phyloP scores from a whole-genome alignment of 108 stramenopile genomes.

The Pseudonitzschia delicatissima region DNA sequence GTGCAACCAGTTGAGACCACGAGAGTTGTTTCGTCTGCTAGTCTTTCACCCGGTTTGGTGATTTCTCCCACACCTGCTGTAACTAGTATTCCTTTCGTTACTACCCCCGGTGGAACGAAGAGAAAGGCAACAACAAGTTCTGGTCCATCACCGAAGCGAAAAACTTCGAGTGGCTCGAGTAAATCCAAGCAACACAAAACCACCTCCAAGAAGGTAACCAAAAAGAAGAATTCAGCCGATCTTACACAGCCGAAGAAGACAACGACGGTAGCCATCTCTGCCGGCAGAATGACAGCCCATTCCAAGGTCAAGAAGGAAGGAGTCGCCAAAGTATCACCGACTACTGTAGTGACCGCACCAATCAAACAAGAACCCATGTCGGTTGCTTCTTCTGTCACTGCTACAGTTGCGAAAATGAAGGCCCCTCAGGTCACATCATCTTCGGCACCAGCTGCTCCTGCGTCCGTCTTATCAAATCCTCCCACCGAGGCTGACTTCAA shows the following conservation, averaged over 20 bases:
- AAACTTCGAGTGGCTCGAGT: not conserved
- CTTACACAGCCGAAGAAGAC: not conserved
- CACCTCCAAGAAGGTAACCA: slow-evolving; percentile 1
- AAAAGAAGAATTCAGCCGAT: not conserved
- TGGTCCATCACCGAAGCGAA: not conserved
- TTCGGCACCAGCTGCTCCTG: slow-evolving; percentile 8
- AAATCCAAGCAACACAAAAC: not conserved
- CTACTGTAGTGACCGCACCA: not conserved
- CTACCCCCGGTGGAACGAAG: slow-evolving; percentile 20
- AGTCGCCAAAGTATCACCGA: not conserved
- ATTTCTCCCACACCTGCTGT: slow-evolving; percentile 1
- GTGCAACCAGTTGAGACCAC: not conserved
- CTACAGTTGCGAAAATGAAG: not conserved
- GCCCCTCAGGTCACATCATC: not conserved
- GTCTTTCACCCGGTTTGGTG: not conserved
- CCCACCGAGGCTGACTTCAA: slow-evolving; percentile 75
- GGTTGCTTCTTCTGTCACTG: not conserved
- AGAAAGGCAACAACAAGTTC: not conserved
- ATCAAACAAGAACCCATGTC: not conserved
- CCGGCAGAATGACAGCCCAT: no score
- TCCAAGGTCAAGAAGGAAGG: not conserved
- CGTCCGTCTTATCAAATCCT: slow-evolving; percentile 1
- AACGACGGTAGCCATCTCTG: no score
- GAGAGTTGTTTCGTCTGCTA: slow-evolving; percentile 3
- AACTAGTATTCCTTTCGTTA: not conserved